Conservation (phyloP, 1,139 yeast genomes). For the Geotrichum cucujoidarum region DNA sequence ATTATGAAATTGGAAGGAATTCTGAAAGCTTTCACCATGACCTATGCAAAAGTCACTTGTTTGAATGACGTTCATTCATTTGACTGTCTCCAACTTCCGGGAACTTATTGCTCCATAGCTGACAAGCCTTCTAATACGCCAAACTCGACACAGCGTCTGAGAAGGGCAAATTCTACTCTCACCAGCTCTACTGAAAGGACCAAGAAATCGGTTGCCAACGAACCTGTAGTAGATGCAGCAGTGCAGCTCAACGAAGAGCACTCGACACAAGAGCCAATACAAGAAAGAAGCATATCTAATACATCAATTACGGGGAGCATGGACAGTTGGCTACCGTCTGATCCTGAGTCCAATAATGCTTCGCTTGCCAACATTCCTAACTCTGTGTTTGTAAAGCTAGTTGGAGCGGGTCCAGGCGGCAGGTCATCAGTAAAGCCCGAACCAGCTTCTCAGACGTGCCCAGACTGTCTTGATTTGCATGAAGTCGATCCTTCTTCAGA, state of each 20-base stretch:
- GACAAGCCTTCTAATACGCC: background rate
- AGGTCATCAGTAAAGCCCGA: background rate
- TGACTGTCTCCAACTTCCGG: background rate
- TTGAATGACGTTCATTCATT: slow-evolving; percentile 8
- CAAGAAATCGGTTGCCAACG: no score
- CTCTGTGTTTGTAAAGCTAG: no score
- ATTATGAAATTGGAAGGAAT: background rate
- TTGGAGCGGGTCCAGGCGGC: no score
- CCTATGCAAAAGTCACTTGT: slow-evolving; percentile 6
- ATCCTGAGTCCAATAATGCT: slow-evolving; percentile 2
- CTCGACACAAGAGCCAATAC: no score
- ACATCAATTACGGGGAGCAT: background rate
- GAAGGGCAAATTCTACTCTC: no score
- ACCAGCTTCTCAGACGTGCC: background rate
- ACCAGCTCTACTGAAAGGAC: no score
- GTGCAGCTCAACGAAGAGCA: no score
- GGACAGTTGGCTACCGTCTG: slow-evolving; percentile 7
- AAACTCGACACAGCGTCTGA: no score
- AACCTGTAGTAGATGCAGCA: no score
- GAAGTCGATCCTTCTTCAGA: no score
- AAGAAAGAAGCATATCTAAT: no score
- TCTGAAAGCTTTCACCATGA: background rate
- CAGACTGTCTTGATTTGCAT: background rate
- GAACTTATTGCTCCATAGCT: background rate
- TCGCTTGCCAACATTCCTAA: no score